phyloP scores from a whole-genome alignment of 2,329 filamentous ascomycete species.

The Penicillium sp. region DNA sequence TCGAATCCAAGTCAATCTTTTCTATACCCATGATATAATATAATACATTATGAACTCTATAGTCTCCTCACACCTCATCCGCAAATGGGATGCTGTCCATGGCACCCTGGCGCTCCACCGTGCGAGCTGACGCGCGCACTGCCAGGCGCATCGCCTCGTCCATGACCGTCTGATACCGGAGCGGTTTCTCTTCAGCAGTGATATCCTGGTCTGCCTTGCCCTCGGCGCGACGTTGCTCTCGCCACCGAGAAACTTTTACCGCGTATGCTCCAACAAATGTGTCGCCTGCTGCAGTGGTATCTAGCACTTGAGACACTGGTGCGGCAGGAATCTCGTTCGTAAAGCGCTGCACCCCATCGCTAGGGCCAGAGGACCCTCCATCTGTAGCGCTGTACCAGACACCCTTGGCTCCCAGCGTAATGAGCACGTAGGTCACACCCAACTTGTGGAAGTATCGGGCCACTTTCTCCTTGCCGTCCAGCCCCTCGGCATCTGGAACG shows the following conservation, averaged over 20 bases:
- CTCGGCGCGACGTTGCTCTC: constrained; percentile 39
- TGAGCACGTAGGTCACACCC: constrained; percentile 71
- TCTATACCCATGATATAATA: constrained; percentile 7
- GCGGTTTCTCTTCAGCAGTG: constrained; percentile 30
- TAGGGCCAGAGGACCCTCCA: constrained; percentile 41
- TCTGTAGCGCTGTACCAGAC: constrained; percentile 59
- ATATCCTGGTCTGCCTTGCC: constrained; percentile 49
- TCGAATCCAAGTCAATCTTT: not conserved
- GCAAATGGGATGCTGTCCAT: constrained; percentile 48
- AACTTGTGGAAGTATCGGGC: constrained; percentile 58
- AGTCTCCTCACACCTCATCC: constrained; percentile 37
- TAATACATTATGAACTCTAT: constrained; percentile 10
- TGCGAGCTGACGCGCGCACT: constrained; percentile 41
- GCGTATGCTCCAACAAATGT: constrained; percentile 90
- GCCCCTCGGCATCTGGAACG: constrained; percentile 31
- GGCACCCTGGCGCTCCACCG: constrained; percentile 44
- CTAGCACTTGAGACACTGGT: constrained; percentile 68
- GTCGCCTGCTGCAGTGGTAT: constrained; percentile 91
- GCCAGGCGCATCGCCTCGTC: constrained; percentile 43
- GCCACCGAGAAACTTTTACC: constrained; percentile 59
- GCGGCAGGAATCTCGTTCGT: constrained; percentile 53
- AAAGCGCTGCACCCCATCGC: constrained; percentile 27
- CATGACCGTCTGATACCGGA: constrained; percentile 42
- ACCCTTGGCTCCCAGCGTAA: constrained; percentile 80
- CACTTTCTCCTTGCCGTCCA: constrained; percentile 52